These are phyloP conservation scores for Lagerstroemia speciosa DNA, from an alignment of 345 rosid genomes.

Conservation along the genomic window DNA sequence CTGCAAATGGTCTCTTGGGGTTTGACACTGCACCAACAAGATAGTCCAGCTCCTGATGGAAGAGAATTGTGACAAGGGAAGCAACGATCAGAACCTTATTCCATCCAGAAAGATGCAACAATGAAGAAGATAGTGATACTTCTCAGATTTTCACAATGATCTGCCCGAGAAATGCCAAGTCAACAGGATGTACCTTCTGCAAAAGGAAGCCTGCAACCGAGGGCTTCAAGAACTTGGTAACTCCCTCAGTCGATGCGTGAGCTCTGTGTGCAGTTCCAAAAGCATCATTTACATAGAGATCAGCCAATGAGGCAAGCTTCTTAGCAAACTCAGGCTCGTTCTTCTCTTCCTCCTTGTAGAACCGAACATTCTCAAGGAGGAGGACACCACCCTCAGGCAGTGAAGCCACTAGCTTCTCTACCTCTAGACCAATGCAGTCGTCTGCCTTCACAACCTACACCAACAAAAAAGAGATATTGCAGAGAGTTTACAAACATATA, in stretches of 20 bases:
- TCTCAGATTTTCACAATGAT: no score
- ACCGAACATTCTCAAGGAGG: constrained; percentile 85
- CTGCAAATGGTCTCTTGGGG: constrained; percentile 94
- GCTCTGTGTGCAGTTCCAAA: constrained; percentile 92
- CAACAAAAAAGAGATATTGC: not conserved
- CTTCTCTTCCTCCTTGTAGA: constrained; percentile 91
- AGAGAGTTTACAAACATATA: not conserved
- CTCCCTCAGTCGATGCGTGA: constrained; percentile 92
- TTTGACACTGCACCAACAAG: constrained; percentile 88
- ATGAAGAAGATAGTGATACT: not conserved
- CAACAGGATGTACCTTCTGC: constrained; percentile 53
- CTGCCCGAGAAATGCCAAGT: not conserved
- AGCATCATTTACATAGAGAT: constrained; percentile 82
- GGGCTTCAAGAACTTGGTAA: constrained; percentile 70
- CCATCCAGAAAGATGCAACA: not conserved
- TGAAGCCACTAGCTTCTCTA: constrained; percentile 55
- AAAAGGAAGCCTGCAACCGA: constrained; percentile 91
- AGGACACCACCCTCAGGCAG: constrained; percentile 65
- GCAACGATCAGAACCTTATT: not conserved
- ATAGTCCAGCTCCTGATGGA: constrained; percentile 74
- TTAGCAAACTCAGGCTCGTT: constrained; percentile 85
- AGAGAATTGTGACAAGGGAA: not conserved
- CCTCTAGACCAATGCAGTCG: constrained; percentile 76
- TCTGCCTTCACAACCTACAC: constrained; percentile 68
- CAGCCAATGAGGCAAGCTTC: constrained; percentile 84